Evolutionary conservation across 257 asterid genomes (phyloP).

Genomic region (Solanum lignicaule): DNA sequence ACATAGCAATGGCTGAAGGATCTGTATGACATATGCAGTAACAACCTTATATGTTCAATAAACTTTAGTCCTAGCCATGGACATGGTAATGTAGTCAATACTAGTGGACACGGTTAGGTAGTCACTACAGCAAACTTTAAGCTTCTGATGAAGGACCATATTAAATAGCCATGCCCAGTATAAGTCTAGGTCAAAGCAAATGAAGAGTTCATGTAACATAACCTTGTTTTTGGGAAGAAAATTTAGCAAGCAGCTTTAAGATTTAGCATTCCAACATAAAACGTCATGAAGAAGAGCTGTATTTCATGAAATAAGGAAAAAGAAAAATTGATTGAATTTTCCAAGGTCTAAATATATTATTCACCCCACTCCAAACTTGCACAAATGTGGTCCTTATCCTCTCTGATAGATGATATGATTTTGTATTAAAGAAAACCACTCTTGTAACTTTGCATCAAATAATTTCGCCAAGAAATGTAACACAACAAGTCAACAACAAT

Average conservation of each 20-base stretch:
- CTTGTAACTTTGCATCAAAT: neutral
- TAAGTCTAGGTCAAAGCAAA: neutral
- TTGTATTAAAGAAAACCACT: neutral
- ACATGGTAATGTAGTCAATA: neutral
- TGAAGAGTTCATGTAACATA: neutral
- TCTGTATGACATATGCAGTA: neutral
- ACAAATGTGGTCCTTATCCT: neutral
- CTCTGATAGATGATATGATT: neutral
- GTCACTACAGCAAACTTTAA: neutral
- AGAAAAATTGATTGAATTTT: neutral
- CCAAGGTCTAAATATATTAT: neutral
- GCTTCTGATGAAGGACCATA: neutral
- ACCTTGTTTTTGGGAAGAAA: neutral
- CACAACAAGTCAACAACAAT: neutral
- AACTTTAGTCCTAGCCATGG: neutral
- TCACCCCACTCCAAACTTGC: neutral
- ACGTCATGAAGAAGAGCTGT: neutral
- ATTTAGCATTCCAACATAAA: neutral
- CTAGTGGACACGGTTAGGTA: neutral
- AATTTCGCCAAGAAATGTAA: neutral
- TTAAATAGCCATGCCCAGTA: neutral
- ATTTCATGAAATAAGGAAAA: neutral
- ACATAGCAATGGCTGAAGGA: neutral
- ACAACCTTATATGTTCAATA: neutral
- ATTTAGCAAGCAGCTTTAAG: neutral